These are phyloP conservation scores for Clausena lansium DNA, from an alignment of 345 rosid species.

Conservation along the genomic window DNA sequence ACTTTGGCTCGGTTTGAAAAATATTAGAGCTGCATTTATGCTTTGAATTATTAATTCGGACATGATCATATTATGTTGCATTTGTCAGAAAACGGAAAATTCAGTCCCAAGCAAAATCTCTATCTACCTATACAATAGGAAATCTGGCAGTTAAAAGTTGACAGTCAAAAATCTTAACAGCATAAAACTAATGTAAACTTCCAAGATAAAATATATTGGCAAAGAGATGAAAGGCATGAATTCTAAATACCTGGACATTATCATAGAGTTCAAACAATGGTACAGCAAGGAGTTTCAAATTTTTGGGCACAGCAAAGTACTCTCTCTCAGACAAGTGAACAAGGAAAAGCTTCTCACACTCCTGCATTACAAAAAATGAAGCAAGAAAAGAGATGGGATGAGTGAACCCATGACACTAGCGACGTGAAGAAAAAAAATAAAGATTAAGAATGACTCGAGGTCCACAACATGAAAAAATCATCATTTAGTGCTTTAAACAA, in stretches of 20 bases:
- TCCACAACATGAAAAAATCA: not conserved
- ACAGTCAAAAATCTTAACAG: not conserved
- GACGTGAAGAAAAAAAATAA: not conserved
- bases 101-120: not conserved
- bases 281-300: slow-evolving; percentile 94
- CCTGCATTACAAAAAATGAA: slow-evolving; percentile 48
- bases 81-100: not conserved
- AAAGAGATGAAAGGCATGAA: not conserved
- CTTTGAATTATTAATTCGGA: no score
- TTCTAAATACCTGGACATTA: slow-evolving; percentile 69
- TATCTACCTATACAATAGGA: not conserved
- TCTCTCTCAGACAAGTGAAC: slow-evolving; percentile 97
- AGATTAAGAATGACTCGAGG: not conserved
- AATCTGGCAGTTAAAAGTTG: not conserved
- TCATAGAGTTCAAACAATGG: slow-evolving; percentile 97
- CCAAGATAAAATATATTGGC: not conserved
- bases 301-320: slow-evolving; percentile 95
- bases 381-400: slow-evolving; percentile 7
- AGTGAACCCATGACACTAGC: not conserved
- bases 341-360: slow-evolving; percentile 91
- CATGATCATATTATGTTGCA: no score
- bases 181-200: not conserved
- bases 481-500: not conserved
- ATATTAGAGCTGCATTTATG: no score
- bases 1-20: no score